Conservation (phyloP, 257 asterid genomes). For the Jacaranda copaia region DNA sequence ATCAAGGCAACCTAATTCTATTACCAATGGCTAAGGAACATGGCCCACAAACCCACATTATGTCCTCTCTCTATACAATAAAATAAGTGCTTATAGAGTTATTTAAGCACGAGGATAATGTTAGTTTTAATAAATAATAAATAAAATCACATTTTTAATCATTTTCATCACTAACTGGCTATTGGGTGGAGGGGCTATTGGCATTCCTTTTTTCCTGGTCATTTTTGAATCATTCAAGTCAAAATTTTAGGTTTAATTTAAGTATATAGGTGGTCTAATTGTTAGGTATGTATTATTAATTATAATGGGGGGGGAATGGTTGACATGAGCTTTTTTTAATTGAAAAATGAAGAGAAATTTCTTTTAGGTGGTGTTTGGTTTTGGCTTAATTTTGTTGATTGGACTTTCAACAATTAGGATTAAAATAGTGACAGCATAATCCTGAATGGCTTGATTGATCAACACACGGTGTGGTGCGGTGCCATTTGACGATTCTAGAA, state of each 20-base stretch:
- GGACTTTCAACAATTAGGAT: no score
- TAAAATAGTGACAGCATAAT: background rate
- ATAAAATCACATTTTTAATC: background rate
- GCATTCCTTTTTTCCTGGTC: background rate
- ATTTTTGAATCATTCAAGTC: background rate
- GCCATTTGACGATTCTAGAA: background rate
- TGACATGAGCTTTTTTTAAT: background rate
- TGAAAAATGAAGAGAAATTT: background rate
- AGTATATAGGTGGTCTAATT: background rate
- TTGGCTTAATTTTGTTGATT: background rate
- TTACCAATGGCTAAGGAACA: background rate
- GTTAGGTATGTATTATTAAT: background rate
- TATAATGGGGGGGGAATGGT: slow-evolving; percentile 1
- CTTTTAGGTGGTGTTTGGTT: background rate
- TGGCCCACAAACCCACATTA: background rate
- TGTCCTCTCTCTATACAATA: background rate
- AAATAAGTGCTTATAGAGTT: background rate
- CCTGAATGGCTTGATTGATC: background rate
- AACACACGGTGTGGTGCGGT: no score
- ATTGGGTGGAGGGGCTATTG: background rate
- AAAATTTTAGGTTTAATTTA: background rate
- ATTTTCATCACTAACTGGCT: background rate
- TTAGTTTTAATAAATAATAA: background rate
- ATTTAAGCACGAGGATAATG: background rate
- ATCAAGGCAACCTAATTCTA: background rate